Conservation (phyloP, 2,329 filamentous ascomycete species). For the Botrytis deweyae region DNA sequence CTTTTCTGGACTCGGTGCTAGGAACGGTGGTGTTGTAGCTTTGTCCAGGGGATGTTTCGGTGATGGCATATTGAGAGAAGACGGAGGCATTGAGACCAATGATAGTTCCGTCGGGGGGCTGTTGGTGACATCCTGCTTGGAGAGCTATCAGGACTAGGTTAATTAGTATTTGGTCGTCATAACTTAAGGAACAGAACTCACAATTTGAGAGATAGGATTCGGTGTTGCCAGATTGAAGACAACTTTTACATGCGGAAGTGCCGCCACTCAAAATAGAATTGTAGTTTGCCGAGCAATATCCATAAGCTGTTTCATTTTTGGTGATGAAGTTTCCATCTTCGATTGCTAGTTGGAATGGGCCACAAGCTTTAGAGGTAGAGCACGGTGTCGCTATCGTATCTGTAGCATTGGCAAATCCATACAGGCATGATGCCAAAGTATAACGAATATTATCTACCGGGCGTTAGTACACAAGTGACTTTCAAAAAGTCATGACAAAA, state of each 20-base stretch:
- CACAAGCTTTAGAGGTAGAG: constrained; percentile 31
- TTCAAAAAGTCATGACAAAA: background rate
- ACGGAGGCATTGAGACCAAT: constrained; percentile 34
- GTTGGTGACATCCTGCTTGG: constrained; percentile 35
- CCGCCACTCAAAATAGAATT: constrained; percentile 26
- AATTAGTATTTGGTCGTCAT: background rate
- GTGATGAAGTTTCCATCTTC: constrained; percentile 31
- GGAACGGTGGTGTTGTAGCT: constrained; percentile 21
- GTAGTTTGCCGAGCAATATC: constrained; percentile 34
- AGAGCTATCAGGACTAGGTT: constrained; percentile 7
- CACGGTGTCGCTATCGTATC: constrained; percentile 32
- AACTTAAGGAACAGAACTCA: constrained; percentile 14
- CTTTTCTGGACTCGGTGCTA: constrained; percentile 22
- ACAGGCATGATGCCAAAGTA: constrained; percentile 34
- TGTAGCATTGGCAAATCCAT: constrained; percentile 32
- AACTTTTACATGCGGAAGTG: constrained; percentile 24
- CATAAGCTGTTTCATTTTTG: constrained; percentile 29
- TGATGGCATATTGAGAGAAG: constrained; percentile 32
- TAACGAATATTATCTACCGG: constrained; percentile 38
- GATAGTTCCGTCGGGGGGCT: constrained; percentile 26
- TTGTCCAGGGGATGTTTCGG: constrained; percentile 28
- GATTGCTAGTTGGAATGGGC: constrained; percentile 31
- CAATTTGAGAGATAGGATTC: constrained; percentile 31
- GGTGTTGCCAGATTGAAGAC: constrained; percentile 20
- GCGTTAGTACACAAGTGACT: background rate